phyloP scores from a whole-genome alignment of 208 protist species.

The Acanthamoeba polyphaga region DNA sequence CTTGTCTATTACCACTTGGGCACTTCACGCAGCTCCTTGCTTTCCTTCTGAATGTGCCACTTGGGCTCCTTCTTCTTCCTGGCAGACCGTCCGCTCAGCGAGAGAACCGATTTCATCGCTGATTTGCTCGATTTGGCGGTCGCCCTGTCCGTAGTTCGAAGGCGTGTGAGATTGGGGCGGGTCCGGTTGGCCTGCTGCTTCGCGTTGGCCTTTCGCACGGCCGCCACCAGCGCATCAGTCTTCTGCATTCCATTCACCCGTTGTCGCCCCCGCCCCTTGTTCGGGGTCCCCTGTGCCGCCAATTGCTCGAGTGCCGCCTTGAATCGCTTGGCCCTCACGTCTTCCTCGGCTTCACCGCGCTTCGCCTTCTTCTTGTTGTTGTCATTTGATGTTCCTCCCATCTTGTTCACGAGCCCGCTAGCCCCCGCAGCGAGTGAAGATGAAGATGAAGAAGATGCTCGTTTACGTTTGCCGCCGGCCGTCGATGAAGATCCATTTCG shows the following conservation, averaged over 20 bases:
- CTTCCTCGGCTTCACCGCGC: neutral
- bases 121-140: neutral
- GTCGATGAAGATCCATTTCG: neutral
- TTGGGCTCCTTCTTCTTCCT: conserved; percentile 28
- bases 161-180: neutral
- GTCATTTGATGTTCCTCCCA: neutral
- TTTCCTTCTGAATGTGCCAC: neutral
- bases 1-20: neutral
- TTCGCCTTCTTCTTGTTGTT: neutral
- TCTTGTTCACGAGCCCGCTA: neutral
- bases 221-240: neutral
- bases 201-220: neutral
- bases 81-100: neutral
- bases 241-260: neutral
- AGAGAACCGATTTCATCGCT: neutral
- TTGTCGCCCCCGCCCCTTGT: neutral
- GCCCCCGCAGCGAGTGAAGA: neutral
- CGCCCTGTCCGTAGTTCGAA: neutral
- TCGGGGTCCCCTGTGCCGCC: neutral
- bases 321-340: conserved; percentile 25
- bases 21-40: neutral
- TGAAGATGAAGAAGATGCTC: neutral
- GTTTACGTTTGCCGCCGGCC: conserved; percentile 7
- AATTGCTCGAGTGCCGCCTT: conserved; percentile 27
- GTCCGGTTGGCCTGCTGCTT: neutral